Percentiles rank a stretch among this genome's conserved stretches.
Conservation (phyloP, 2,329 filamentous ascomycete genomes). For the Fusarium austroafricanum region DNA sequence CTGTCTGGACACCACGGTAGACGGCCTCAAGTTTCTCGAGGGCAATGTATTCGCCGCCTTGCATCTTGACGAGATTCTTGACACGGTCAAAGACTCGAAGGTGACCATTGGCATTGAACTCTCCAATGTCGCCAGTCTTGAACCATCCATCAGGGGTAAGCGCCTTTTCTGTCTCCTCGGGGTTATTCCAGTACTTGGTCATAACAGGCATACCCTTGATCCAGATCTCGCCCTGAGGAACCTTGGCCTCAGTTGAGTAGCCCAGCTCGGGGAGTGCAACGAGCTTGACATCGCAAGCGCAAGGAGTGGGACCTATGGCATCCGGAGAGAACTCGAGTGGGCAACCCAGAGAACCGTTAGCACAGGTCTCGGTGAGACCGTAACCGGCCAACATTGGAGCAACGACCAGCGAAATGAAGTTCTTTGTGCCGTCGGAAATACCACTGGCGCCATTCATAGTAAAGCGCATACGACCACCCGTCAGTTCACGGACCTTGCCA, state of each 20-base stretch:
- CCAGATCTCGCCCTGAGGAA: slow-evolving; percentile 92
- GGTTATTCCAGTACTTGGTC: slow-evolving; percentile 84
- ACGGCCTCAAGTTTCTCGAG: slow-evolving; percentile 95
- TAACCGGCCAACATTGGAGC: slow-evolving; percentile 96
- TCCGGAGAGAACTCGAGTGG: slow-evolving; percentile 85
- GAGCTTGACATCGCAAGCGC: slow-evolving; percentile 87
- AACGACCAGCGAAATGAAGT: slow-evolving; percentile 91
- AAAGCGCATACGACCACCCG: slow-evolving; percentile 87
- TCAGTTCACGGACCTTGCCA: slow-evolving; percentile 89
- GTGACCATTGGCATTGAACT: slow-evolving; percentile 84
- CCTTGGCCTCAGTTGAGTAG: slow-evolving; percentile 78
- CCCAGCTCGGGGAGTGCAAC: slow-evolving; percentile 91
- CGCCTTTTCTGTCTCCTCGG: slow-evolving; percentile 83
- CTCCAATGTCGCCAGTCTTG: slow-evolving; percentile 94
- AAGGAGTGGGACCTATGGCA: slow-evolving; percentile 82
- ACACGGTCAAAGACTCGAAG: slow-evolving; percentile 92
- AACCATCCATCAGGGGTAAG: slow-evolving; percentile 93
- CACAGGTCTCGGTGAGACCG: slow-evolving; percentile 92
- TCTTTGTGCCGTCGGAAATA: slow-evolving; percentile 86
- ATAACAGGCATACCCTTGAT: slow-evolving; percentile 83
- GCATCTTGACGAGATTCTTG: slow-evolving; percentile 98
- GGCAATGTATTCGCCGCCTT: slow-evolving; percentile 95
- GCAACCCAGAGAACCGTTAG: slow-evolving; percentile 84
- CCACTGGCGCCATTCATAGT: slow-evolving; percentile 96
- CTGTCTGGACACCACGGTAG: slow-evolving; percentile 82